Percentiles rank a stretch among this genome's conserved stretches.
Conservation (phyloP, 1,284 basidiomycete genomes). For the Trichosporon sp. region DNA sequence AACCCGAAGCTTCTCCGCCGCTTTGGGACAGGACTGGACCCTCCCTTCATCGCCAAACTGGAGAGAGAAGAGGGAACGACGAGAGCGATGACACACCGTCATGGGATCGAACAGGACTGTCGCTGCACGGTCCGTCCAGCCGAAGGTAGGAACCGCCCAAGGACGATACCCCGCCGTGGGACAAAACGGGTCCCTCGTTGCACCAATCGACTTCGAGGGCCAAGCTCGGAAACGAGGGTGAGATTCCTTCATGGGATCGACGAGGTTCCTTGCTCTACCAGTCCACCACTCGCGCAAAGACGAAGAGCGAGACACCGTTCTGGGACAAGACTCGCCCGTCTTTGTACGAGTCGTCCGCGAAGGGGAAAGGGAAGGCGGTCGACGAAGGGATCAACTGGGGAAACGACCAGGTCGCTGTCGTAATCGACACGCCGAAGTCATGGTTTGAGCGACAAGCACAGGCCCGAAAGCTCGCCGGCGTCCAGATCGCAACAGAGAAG, state of each 20-base stretch:
- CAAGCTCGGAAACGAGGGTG: neutral
- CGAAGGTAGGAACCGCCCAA: neutral
- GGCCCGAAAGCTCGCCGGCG: neutral
- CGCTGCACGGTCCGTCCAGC: neutral
- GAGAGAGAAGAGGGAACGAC: neutral
- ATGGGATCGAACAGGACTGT: neutral
- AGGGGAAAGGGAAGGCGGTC: neutral
- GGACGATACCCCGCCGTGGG: neutral
- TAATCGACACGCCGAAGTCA: neutral
- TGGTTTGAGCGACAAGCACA: slow-evolving; percentile 3
- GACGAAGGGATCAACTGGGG: neutral
- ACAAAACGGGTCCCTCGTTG: neutral
- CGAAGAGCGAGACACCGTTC: too few relatives aligned
- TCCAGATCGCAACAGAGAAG: neutral
- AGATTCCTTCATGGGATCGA: neutral
- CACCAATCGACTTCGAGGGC: neutral
- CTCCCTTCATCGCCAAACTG: neutral
- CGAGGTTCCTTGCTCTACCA: neutral
- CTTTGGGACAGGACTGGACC: neutral
- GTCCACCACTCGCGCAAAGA: too few relatives aligned
- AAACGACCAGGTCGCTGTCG: neutral
- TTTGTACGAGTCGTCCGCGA: neutral
- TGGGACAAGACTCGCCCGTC: too few relatives aligned
- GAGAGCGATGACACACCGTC: neutral
- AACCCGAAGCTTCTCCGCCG: neutral